Conservation (phyloP, 352 stramenopile species). For the Phytophthora uliginosa region DNA sequence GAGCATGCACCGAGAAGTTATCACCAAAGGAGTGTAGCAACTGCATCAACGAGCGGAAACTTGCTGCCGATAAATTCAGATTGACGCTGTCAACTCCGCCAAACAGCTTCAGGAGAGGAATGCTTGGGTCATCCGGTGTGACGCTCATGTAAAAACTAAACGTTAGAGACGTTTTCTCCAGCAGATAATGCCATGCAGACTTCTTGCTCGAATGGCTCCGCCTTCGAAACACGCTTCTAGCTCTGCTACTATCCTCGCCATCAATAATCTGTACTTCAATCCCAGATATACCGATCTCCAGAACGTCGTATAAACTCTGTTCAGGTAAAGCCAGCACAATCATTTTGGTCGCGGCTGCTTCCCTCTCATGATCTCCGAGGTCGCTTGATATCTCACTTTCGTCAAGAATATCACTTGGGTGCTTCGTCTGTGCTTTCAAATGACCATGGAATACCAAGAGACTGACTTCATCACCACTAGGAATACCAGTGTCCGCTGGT, state of each 20-base stretch:
- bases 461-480: constrained; percentile 46
- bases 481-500: constrained; percentile 18
- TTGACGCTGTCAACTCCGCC: constrained; percentile 77
- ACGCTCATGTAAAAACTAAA: constrained; percentile 86
- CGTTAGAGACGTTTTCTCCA: constrained; percentile 80
- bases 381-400: constrained; percentile 18
- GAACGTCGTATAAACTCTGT: constrained; percentile 77
- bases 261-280: constrained; percentile 82
- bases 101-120: constrained; percentile 82
- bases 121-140: constrained; percentile 78
- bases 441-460: constrained; percentile 84
- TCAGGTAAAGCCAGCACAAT: constrained; percentile 35
- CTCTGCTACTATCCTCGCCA: constrained; percentile 14
- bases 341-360: constrained; percentile 18
- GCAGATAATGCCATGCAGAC: constrained; percentile 61
- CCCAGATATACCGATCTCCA: constrained; percentile 81
- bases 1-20: constrained; percentile 63
- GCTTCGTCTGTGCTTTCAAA: constrained; percentile 72
- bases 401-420: constrained; percentile 31
- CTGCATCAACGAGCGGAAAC: constrained; percentile 66
- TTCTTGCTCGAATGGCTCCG: constrained; percentile 27
- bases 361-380: constrained; percentile 7
- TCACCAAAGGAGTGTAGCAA: constrained; percentile 78
- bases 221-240: constrained; percentile 28
- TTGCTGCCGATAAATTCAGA: constrained; percentile 75